Conservation (phyloP, 306 rosid genomes). For the apple (Malus domestica) region DNA sequence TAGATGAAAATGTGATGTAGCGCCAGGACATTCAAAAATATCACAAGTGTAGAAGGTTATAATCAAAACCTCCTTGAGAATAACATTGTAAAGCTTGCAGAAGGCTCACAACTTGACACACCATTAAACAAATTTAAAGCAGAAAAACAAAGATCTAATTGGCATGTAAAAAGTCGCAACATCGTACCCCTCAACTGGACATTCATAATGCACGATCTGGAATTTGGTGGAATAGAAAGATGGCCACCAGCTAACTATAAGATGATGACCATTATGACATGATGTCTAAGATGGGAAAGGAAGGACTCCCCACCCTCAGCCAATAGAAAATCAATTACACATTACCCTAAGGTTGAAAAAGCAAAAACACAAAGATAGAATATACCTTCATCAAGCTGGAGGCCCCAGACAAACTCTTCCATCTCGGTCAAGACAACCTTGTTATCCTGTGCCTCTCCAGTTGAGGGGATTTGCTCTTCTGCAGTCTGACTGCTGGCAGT, state of each 20-base stretch:
- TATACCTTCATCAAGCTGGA: slow-evolving; percentile 87
- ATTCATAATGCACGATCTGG: not conserved
- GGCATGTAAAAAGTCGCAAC: not conserved
- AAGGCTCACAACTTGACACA: not conserved
- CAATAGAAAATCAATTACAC: not conserved
- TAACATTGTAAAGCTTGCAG: not conserved
- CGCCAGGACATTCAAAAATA: not conserved
- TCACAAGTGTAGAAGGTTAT: not conserved
- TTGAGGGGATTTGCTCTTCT: slow-evolving; percentile 38
- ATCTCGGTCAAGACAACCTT: slow-evolving; percentile 89
- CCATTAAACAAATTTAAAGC: not conserved
- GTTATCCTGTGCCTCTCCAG: slow-evolving; percentile 67
- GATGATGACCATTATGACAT: not conserved
- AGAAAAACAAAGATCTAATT: not conserved
- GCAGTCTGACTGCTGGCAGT: slow-evolving; percentile 38
- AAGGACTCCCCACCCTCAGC: not conserved
- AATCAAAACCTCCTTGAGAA: not conserved
- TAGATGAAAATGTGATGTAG: not conserved
- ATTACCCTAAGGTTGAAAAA: not conserved
- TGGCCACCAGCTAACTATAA: not conserved
- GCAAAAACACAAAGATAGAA: slow-evolving; percentile 2
- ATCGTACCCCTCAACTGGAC: not conserved
- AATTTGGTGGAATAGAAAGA: not conserved
- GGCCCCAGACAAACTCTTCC: slow-evolving; percentile 98
- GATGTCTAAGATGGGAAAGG: not conserved